Percentiles rank a stretch among this genome's conserved stretches.
These are phyloP conservation scores for Pyrus betulifolia DNA, from an alignment of 306 rosid species.

Conservation along the genomic window DNA sequence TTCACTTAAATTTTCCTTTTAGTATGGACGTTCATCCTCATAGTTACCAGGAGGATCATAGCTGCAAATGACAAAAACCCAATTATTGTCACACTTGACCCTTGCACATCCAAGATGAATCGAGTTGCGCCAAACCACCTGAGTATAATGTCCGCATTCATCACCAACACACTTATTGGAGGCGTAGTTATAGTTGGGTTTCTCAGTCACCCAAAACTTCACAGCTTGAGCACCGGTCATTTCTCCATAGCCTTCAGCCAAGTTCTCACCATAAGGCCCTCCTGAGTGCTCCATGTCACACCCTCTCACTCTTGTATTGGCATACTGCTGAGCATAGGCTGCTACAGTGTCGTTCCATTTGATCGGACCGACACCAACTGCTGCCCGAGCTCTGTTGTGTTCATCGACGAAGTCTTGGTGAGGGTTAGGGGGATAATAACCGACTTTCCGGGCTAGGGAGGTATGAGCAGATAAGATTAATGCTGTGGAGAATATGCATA, in stretches of 20 bases:
- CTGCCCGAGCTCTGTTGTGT: conserved; percentile 48
- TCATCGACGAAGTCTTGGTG: conserved; percentile 38
- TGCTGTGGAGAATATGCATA: neutral
- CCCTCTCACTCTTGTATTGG: conserved; percentile 12
- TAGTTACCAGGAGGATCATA: conserved; percentile 61
- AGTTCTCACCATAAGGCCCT: conserved; percentile 59
- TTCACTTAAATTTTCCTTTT: neutral
- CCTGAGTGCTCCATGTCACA: conserved; percentile 52
- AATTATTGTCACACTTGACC: conserved; percentile 32
- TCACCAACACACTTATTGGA: conserved; percentile 44
- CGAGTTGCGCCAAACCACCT: conserved; percentile 42
- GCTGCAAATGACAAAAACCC: conserved; percentile 53
- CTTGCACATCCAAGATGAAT: conserved; percentile 51
- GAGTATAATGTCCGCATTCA: conserved; percentile 65
- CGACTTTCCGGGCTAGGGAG: conserved; percentile 1
- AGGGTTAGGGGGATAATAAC: neutral
- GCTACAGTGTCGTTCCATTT: conserved; percentile 41
- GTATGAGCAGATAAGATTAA: neutral
- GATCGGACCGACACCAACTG: conserved; percentile 48
- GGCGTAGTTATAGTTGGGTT: conserved; percentile 26
- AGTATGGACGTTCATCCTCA: conserved; percentile 40
- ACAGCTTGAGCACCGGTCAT: conserved; percentile 37
- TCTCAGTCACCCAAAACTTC: conserved; percentile 53
- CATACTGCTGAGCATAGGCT: conserved; percentile 50
- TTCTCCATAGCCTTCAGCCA: conserved; percentile 34